These are phyloP conservation scores for Cytospora schulzeri DNA, from an alignment of 2,329 filamentous ascomycete genomes.

Conservation along the genomic window DNA sequence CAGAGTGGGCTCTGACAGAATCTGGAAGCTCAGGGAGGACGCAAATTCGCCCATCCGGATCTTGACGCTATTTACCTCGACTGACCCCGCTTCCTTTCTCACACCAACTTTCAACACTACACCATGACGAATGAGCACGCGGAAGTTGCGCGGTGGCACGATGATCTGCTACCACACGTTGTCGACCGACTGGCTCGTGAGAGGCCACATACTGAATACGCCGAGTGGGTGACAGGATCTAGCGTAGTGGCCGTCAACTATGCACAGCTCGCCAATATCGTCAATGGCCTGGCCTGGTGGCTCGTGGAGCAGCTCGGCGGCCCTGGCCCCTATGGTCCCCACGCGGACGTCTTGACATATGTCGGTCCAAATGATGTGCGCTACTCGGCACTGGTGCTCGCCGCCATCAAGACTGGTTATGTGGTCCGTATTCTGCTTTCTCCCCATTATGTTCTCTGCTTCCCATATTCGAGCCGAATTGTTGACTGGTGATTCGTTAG, in stretches of 20 bases:
- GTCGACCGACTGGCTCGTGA: slow-evolving; percentile 38
- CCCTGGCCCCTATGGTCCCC: slow-evolving; percentile 1
- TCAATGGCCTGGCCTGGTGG: slow-evolving; percentile 42
- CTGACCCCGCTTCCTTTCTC: too few species aligned
- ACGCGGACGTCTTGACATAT: slow-evolving; percentile 40
- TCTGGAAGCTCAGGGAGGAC: too few species aligned
- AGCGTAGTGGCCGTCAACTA: slow-evolving; percentile 19
- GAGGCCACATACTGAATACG: slow-evolving; percentile 36
- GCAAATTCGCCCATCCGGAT: too few species aligned
- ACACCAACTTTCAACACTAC: too few species aligned
- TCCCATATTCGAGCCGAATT: neutral
- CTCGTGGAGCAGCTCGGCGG: slow-evolving; percentile 35
- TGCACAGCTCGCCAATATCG: slow-evolving; percentile 27
- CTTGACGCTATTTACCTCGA: too few species aligned
- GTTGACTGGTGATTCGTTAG: neutral
- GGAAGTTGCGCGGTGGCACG: neutral
- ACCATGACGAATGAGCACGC: neutral
- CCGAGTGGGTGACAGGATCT: slow-evolving; percentile 34
- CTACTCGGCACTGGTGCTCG: slow-evolving; percentile 40
- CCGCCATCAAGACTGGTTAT: slow-evolving; percentile 41
- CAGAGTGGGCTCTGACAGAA: too few species aligned
- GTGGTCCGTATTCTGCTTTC: slow-evolving; percentile 23
- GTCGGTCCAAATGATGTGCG: slow-evolving; percentile 44
- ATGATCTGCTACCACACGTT: slow-evolving; percentile 38
- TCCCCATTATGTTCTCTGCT: neutral